Conservation (phyloP, 1,284 basidiomycete species). For the Papiliotrema terrestris region DNA sequence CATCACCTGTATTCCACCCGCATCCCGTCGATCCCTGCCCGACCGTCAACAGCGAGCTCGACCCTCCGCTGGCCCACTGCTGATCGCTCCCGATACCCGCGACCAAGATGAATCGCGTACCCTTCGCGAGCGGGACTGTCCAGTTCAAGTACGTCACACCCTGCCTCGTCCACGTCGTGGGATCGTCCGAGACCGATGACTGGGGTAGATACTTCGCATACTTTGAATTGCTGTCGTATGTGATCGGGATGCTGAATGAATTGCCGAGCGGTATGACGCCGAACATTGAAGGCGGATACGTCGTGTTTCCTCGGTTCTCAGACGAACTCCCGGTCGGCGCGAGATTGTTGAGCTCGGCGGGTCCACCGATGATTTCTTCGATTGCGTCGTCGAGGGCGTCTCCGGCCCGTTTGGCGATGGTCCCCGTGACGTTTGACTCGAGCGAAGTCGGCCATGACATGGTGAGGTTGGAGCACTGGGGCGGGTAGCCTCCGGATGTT, state of each 20-base stretch:
- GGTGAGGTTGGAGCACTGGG: slow-evolving; percentile 44
- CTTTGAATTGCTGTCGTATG: slow-evolving; percentile 23
- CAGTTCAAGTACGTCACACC: slow-evolving; percentile 43
- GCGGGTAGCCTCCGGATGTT: slow-evolving; percentile 22
- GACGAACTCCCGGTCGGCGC: slow-evolving; percentile 8
- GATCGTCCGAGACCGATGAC: slow-evolving; percentile 26
- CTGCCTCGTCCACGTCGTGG: slow-evolving; percentile 36
- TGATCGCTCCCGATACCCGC: slow-evolving; percentile 42
- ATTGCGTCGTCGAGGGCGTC: neutral
- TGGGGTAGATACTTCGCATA: slow-evolving; percentile 30
- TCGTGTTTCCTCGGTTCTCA: slow-evolving; percentile 38
- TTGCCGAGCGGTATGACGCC: slow-evolving; percentile 47
- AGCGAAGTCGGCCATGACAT: slow-evolving; percentile 44
- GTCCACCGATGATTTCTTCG: neutral
- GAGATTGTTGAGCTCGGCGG: neutral
- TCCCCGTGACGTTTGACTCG: slow-evolving; percentile 29
- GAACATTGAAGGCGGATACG: slow-evolving; percentile 43
- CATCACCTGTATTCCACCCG: slow-evolving; percentile 10
- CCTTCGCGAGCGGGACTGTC: slow-evolving; percentile 43
- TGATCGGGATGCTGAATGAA: slow-evolving; percentile 44
- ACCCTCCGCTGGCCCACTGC: slow-evolving; percentile 45
- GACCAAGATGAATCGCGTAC: slow-evolving; percentile 46
- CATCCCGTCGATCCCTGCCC: slow-evolving; percentile 38
- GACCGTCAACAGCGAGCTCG: slow-evolving; percentile 42
- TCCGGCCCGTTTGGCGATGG: neutral